Evolutionary conservation across 2,329 filamentous ascomycete genomes (phyloP), one percentile per base, ranked within the genome.

Genomic region (Fusarium algeriense): DNA sequence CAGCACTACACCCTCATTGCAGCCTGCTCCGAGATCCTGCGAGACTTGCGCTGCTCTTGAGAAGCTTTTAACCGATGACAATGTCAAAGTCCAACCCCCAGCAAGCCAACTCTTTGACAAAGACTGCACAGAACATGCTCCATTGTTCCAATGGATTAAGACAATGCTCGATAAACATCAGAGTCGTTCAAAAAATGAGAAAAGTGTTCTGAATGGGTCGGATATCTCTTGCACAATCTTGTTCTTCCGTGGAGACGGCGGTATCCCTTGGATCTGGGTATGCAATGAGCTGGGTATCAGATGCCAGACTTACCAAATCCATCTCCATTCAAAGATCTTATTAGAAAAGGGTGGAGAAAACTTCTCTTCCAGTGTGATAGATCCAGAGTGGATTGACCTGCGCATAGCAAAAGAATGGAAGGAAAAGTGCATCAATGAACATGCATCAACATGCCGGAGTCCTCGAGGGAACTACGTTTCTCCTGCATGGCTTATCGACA

Each of bases 401-500:
- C 3, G n/a, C 6, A 35, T 53, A 30, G 56, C 35, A 6, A 59
- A n/a, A 43, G 8, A 20, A 14, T 59, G 56, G 56, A 12, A 52
- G 20, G 7, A 43, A 2, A 52, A 7, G 5, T 59, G 56, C 7
- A 15, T 43, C 10, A 3, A 17, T 4, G 20, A 52, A 3, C 45
- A 52, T 17, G 6, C 6, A 17, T 34, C 37, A 3, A 9, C 35
- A 43, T 52, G 56, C 3, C 20, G 35, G 1, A 17, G 13, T 8
- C 9, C 56, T 41, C 3, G 6, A 3, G 26, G 3, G 20, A 52
- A 12, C 2, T 9, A 19, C 14, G 37, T 59, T 10, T 59, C 37
- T 23, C 56, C 56, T 3, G 37, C 56, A 3, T 59, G 56, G 56
- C 30, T 59, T 7, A 53, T 59, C 10, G 56, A 59, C 2, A 43